phyloP scores from a whole-genome alignment of 345 rosid genomes.

The Raphanus raphanistrum region DNA sequence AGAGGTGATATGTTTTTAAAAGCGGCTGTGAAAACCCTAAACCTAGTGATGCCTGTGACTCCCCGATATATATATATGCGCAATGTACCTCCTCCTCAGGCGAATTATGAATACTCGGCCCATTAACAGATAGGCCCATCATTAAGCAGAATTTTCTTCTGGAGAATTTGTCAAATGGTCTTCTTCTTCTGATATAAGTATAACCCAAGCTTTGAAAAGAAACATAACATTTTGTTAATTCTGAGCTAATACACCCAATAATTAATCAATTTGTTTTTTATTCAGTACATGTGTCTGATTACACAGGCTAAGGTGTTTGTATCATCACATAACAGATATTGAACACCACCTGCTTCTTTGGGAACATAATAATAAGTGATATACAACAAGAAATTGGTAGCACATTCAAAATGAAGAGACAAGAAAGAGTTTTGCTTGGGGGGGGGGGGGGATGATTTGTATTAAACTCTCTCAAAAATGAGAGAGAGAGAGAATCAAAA shows the following conservation, averaged over 20 bases:
- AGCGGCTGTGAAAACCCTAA: constrained; percentile 38
- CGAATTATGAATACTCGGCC: background rate
- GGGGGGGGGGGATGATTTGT: background rate
- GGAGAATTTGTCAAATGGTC: background rate
- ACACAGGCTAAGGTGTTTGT: background rate
- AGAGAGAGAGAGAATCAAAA: constrained; percentile 40
- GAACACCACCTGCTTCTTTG: background rate
- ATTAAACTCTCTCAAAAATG: background rate
- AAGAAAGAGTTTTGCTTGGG: background rate
- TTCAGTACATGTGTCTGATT: background rate
- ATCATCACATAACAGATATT: background rate
- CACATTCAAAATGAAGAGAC: constrained; percentile 3
- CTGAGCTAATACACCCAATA: background rate
- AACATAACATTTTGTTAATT: background rate
- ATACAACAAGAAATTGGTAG: background rate
- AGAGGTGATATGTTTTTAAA: background rate
- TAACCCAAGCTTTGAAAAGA: background rate
- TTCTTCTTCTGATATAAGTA: background rate
- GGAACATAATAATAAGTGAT: constrained; percentile 7
- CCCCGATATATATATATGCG: constrained; percentile 2
- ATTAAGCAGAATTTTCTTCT: background rate
- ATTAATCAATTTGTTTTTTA: background rate
- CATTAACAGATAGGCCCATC: background rate
- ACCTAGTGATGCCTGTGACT: constrained; percentile 8
- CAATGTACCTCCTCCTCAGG: too few relatives aligned